Evolutionary conservation across 106 monocot species (phyloP), one percentile per base, ranked within the genome.

Genomic region (Dendrobium officinale): DNA sequence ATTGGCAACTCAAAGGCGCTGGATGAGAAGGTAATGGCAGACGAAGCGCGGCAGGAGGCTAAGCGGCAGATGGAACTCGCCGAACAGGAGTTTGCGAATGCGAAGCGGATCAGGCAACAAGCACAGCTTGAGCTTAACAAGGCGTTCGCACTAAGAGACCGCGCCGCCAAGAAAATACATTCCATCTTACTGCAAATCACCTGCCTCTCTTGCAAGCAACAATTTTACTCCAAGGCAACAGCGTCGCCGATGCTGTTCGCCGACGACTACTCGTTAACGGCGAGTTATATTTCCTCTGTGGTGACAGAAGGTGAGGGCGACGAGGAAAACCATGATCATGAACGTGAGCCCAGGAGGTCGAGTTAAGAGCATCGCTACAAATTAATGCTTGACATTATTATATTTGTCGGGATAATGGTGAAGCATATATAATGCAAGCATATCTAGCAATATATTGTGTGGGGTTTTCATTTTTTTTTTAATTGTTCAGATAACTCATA

Each of bases 41-140:
- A 78, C 17, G 78, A 58, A 19, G 45, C 78, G 18, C 55, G 78
- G 78, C 55, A n/a, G 49, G 51, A 78, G 40, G 78, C 78, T 4
- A 78, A 24, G 33, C 17, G 58, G 33, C 78, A 78, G 58, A 56
- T 56, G 58, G 78, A 78, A 26, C 24, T 73, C 2, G 83, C 83
- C 15, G 78, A 83, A 55, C 40, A 19, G 37, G 83, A 83, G 4
- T 41, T 78, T 17, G 72, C 55, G 0, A 68, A 83, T 16, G 78
- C 83, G 4, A 83, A 61, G 44, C 78, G 55, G n/a, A 40, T 83
- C 16, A 51, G 83, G 78, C 78, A 19, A 49, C 78, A 83, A 20
- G 78, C 83, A 18, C 83, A 78, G 56, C 26, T 73, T 1, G 83
- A 83, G 73, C 83, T 83, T 33, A 73, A 58, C 44, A 78, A 74